Evolutionary conservation across 768 basidiomycete genomes (phyloP), one percentile per base, ranked within the genome.

Genomic region (Pleurotus platypus): DNA sequence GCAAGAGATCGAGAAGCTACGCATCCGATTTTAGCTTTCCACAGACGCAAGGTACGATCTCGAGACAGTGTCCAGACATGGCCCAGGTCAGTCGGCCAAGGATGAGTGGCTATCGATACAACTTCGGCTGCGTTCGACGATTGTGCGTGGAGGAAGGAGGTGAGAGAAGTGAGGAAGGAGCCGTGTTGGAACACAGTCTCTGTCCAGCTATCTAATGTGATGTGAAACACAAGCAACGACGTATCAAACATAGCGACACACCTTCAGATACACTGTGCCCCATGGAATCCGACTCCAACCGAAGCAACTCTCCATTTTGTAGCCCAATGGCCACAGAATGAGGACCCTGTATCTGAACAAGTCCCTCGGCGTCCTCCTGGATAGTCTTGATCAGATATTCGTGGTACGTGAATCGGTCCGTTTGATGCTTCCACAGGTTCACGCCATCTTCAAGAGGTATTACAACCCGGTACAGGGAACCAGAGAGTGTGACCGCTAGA

Each of bases 51-150:
- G 35, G 86, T 87, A 55, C 89, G 81, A 74, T 97, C 93, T 55
- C 93, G 80, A 7, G 94, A 94, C 42, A 98, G 78, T 1, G 93
- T 87, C 83, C 92, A 96, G 18, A 88, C 74, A 63, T 90, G 78
- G 37, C 78, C 81, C 57, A 89, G 77, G 66, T 90, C 89, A 12
- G 87, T 88, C 15, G 89, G 89, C 72, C 85, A 88, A 42, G 88
- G 83, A 68, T 86, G 80, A 45, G 84, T 85, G 5, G 90, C 82
- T 40, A 92, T 75, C 45, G 89, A 84, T 47, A 94, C 75, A 49
- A 90, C 84, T 58, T 88, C 83, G 16, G 82, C 73, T 5, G 79
- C 78, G 49, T 77, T 72, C 30, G 79, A 67, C 30, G 75, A 66
- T 35, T 76, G 64, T 22, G 81, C 71, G 46, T 81, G 83, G 43